A percentile compares a stretch with the other conserved stretches of the same genome.
Conservation (phyloP, 1,139 yeast genomes). For the Yamadazyma atlantica region DNA sequence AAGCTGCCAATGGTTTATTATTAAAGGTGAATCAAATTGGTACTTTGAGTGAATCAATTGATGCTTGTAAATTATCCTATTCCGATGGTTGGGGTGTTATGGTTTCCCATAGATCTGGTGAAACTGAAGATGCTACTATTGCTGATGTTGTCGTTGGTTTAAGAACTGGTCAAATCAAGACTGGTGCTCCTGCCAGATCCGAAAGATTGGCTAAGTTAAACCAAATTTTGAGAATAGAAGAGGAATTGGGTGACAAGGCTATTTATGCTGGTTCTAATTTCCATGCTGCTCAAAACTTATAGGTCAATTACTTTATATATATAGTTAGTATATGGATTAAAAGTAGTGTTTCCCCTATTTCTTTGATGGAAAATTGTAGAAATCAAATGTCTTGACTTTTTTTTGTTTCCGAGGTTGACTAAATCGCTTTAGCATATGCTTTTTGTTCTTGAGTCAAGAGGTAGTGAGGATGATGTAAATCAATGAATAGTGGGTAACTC, state of each 20-base stretch:
- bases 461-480: no score
- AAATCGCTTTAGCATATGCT: slow-evolving; percentile 4
- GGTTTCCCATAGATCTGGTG: slow-evolving; percentile 97
- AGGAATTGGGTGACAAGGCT: slow-evolving; percentile 89
- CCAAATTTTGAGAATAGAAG: slow-evolving; percentile 93
- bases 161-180: slow-evolving; percentile 92
- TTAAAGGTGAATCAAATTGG: slow-evolving; percentile 94
- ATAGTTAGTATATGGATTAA: background rate
- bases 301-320: background rate
- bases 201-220: slow-evolving; percentile 94
- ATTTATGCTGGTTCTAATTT: slow-evolving; percentile 65
- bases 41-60: slow-evolving; percentile 79
- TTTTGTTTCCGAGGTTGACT: background rate
- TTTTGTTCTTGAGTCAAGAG: no score
- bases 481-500: no score
- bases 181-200: slow-evolving; percentile 97
- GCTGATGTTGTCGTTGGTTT: slow-evolving; percentile 93
- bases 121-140: slow-evolving; percentile 92
- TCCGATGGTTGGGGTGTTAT: slow-evolving; percentile 90
- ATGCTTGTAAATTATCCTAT: slow-evolving; percentile 83
- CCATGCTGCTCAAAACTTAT: slow-evolving; percentile 7
- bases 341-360: background rate
- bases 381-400: no score
- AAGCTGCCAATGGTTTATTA: slow-evolving; percentile 84
- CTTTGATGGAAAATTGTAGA: slow-evolving; percentile 12